Evolutionary conservation across 1,139 yeast species (phyloP), one percentile per base, ranked within the genome.

Genomic region (Protomyces arabidopsidicola): DNA sequence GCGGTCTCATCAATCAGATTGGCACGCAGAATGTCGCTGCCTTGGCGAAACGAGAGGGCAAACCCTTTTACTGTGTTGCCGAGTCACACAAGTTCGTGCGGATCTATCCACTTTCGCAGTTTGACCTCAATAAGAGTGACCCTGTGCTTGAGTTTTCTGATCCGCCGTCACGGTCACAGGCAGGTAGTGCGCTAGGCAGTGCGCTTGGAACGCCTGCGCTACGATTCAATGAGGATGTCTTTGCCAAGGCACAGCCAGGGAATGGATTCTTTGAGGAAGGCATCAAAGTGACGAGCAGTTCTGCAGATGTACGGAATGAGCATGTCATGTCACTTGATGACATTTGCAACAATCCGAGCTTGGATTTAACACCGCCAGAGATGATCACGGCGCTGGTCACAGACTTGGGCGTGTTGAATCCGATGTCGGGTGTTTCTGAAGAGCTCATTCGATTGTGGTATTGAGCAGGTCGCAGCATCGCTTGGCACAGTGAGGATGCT

Each of bases 21-120:
- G 99, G 99, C 2, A 86, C 96, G 1, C 93, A 90, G 75, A 97
- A 95, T 72, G 87, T 93, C 62, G 97, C 98, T 31, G 95, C 95
- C 63, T 77, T 95, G 68, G 97, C 98, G 3, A 87, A 88, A 70
- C 85, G 88, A 66, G 88, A 95, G 66, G 87, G 90, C 73, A 91
- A 90, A 73, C 98, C 98, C 12, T 84, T 95, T 65, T 95, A 93
- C 71, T 98, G 90, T 56, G 95, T 90, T 9, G 88, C 97, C 0
- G 99, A 95, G 65, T 75, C 70, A 36, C 98, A 95, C 75, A 95
- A 95, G 76, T 95, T 95, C 73, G 98, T 95, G 45, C 84, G 99
- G 74, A 82, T 93, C 81, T 95, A 89, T 77, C 98, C 98, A 2
- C 81, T 95, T 68, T 85, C 97, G 0, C 96, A 97, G 2, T 89